Base-by-base conservation (phyloP, 179 eudicot species). In the Vitellaria paradoxa region DNA sequence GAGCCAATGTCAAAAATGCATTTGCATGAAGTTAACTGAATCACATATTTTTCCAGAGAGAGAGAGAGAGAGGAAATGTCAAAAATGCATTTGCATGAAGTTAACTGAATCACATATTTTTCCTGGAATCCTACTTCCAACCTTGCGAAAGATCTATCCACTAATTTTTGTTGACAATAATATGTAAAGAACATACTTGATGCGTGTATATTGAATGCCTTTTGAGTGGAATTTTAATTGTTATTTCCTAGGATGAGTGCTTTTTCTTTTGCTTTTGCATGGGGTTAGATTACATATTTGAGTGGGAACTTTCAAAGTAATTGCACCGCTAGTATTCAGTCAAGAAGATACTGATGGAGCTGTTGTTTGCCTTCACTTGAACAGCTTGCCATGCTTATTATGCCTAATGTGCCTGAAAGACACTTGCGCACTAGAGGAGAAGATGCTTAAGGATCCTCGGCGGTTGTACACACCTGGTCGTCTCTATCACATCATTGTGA, bases 381-480 rank as follows among this genome's bases (percentile, higher is more conserved):
- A 81, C 91, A 96, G 99, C 86, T 84, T 93, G 87, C 99, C 99
- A 8, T 96, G 99, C 86, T 87, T 96, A 83, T 66, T 96, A 76
- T 96, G 99, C 87, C 26, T 89, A 63, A 87, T 88, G 89, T 96
- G 99, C 85, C 80, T 96, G 37, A 76, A 93, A 90, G 99, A 96
- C 81, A 96, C 99, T 42, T 96, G 90, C 84, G 90, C 91, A 76
- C 49, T 87, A 79, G 97, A 93, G 80, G 89, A 91, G 87, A 86
- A 83, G 80, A 85, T 86, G 91, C 89, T 96, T 68, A 86, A 86
- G 76, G 99, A 93, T 84, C 96, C 99, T 26, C 87, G 98, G 82
- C 87, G 98, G 65, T 87, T 96, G 47, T 96, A 91, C 87, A 97
- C 96, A 66, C 97, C 98, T 37, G 98, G 99, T 72, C 99, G 97